Base-by-base conservation (phyloP, 345 rosid genomes). In the Lumnitzera littorea region DNA sequence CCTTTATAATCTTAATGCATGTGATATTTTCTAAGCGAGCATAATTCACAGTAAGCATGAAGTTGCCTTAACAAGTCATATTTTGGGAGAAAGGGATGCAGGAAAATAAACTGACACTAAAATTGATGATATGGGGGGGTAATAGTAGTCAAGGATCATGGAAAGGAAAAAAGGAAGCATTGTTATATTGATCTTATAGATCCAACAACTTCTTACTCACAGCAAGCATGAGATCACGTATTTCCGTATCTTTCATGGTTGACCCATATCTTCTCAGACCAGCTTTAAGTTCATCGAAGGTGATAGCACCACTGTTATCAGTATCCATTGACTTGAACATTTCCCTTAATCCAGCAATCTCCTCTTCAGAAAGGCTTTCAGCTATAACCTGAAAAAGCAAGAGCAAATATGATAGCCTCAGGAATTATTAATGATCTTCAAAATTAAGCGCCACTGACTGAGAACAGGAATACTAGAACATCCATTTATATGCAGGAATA, bases 321-420 rank as follows among this genome's bases (percentile, higher is more conserved):
- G 98, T 92, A 78, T 92, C 98, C 94, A 92, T 92, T 48, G 97
- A 75, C 64, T 66, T 69, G 74, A 92, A 92, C 96, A 92, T 92
- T 78, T 92, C 97, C 67, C 80, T 82, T 73, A 92, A 61, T 67
- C 97, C 98, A 61, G 98, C 97, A 72, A 92, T 92, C 80, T 92
- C 98, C 79, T 89, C 98, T 77, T 92, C 98, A 1, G 98, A 92
- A 48, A 92, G 98, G 75, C 96, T 85, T 75, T 92, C 96, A 36
- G 98, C 98, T 78, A 92, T 92, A 11, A 92, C 98, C 98, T 92
- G 84, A 64, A 50, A n/a, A 64, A 15, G 70, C 48, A 41, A 7
- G 43, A 36, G 43, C 43, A 36, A 36, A 36, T 36, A 36, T 36
- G 10, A 7, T 36, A 36, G 11, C 7, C 43, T 17, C 69, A 69